A percentile compares a stretch with the other conserved stretches of the same genome.
Evolutionary conservation across 148 eudicot genomes (phyloP).

Genomic region (Camellia lanceoleosa): DNA sequence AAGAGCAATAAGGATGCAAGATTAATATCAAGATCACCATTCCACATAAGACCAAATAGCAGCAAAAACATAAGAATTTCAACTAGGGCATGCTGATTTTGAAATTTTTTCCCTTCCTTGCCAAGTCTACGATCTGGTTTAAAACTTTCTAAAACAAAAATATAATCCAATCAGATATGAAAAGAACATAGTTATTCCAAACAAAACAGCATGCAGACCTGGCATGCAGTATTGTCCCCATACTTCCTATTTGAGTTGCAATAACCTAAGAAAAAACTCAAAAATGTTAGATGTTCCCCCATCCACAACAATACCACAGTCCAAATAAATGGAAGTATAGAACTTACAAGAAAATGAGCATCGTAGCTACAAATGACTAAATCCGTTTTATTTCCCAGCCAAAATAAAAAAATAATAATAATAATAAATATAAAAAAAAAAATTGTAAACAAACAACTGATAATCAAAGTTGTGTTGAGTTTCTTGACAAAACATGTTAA

Average conservation of each 20-base stretch:
- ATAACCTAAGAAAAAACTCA: slow-evolving; percentile 48
- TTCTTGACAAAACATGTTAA: not conserved
- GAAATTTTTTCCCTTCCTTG: not conserved
- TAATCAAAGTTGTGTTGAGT: not conserved
- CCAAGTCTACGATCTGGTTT: not conserved
- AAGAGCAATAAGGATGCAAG: not conserved
- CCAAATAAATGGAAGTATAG: slow-evolving; percentile 6
- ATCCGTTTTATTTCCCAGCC: slow-evolving; percentile 71
- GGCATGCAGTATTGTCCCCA: slow-evolving; percentile 87
- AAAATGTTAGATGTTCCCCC: slow-evolving; percentile 10
- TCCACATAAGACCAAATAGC: not conserved
- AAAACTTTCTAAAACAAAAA: not conserved
- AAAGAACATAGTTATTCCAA: not conserved
- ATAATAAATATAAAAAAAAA: no score
- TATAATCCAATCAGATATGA: not conserved
- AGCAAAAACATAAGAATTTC: not conserved
- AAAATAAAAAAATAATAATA: slow-evolving; percentile 6
- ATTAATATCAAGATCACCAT: not conserved
- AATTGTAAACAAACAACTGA: no score
- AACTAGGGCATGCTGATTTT: not conserved
- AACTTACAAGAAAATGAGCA: slow-evolving; percentile 75
- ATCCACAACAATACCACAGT: not conserved
- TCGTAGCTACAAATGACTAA: slow-evolving; percentile 66
- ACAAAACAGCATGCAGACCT: slow-evolving; percentile 30
- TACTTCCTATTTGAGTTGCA: slow-evolving; percentile 86